These are phyloP conservation scores for Rhodomyrtus psidioides DNA, from an alignment of 441 rosid species.

Conservation along the genomic window DNA sequence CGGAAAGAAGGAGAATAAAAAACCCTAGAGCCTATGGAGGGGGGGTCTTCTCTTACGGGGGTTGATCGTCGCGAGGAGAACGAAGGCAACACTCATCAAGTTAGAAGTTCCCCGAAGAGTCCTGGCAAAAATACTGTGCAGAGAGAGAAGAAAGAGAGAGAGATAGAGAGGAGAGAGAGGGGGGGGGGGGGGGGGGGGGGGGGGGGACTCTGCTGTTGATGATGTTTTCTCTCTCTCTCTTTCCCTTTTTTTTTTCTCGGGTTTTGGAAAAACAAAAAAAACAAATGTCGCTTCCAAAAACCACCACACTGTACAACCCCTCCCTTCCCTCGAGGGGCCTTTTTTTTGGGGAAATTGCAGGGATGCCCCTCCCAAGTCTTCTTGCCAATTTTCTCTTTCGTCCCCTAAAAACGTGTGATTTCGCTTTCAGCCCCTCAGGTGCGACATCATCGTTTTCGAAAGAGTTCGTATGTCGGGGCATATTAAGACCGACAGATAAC, in stretches of 20 bases:
- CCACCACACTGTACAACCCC: not conserved
- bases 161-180: not conserved
- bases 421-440: not conserved
- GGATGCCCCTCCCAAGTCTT: not conserved
- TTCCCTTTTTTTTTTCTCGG: not conserved
- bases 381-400: not conserved
- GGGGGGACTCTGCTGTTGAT: not conserved
- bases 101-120: not conserved
- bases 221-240: not conserved
- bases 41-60: not conserved
- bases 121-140: not conserved
- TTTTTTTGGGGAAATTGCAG: not conserved
- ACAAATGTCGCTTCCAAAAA: not conserved
- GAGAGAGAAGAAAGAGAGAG: not conserved
- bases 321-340: not conserved
- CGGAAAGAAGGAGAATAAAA: no score
- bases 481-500: no score
- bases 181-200: not conserved
- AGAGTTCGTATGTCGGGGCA: no score
- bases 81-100: not conserved
- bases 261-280: not conserved
- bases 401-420: not conserved
- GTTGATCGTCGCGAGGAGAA: not conserved
- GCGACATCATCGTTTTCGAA: no score
- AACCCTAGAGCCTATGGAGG: not conserved